Evolutionary conservation across 257 asterid genomes (phyloP).

Genomic region (Euphrasia confusa): DNA sequence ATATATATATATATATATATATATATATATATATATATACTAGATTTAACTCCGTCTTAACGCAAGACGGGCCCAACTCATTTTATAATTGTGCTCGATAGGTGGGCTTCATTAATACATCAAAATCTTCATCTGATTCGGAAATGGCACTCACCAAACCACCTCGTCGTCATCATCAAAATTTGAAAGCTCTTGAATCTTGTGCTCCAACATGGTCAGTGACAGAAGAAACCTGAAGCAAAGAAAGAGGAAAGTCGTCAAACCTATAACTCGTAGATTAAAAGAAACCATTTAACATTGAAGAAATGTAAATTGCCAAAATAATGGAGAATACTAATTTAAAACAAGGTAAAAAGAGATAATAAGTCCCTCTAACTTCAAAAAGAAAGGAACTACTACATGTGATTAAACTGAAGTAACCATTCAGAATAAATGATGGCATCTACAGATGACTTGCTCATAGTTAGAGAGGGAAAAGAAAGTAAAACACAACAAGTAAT

Average conservation of each 20-base stretch:
- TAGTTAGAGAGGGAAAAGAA: not conserved
- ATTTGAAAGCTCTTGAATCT: slow-evolving; percentile 93
- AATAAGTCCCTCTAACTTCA: not conserved
- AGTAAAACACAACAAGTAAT: not conserved
- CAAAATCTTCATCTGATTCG: too few relatives aligned
- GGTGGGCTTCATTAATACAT: too few relatives aligned
- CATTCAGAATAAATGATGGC: not conserved
- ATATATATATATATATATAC: too few relatives aligned
- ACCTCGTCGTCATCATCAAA: slow-evolving; percentile 98
- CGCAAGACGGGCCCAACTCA: too few relatives aligned
- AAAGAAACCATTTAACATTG: not conserved
- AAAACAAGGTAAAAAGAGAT: slow-evolving; percentile 9
- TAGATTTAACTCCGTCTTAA: too few relatives aligned
- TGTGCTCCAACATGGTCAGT: slow-evolving; percentile 81
- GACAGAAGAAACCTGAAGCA: slow-evolving; percentile 83
- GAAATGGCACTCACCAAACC: slow-evolving; percentile 67
- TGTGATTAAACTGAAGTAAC: slow-evolving; percentile 5
- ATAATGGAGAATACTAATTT: slow-evolving; percentile 22
- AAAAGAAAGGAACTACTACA: not conserved
- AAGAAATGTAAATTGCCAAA: slow-evolving; percentile 87
- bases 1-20: too few relatives aligned
- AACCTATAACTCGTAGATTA: not conserved
- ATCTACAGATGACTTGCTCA: slow-evolving; percentile 13
- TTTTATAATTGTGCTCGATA: too few relatives aligned
- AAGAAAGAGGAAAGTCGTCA: slow-evolving; percentile 10